Evolutionary conservation across 2,329 filamentous ascomycete genomes (phyloP), one percentile per base, ranked within the genome.

Genomic region (Talaromyces sp.): DNA sequence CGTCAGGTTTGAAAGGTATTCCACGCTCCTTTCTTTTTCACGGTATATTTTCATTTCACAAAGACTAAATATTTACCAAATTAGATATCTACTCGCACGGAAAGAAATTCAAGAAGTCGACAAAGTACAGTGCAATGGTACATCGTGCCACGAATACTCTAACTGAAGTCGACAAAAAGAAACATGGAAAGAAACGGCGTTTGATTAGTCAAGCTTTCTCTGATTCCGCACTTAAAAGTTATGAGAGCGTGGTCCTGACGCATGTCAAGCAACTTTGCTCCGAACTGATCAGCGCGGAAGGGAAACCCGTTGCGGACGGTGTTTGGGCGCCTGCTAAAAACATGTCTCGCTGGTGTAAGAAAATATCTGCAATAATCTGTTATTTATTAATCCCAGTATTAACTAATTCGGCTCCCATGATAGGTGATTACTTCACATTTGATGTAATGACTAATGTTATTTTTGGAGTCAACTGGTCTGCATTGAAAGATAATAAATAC

Each of bases 361-460:
- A 50, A 27, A 50, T 23, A 27, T 14, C n/a, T 14, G 27, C 23
- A 36, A 12, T 12, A 30, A 33, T 27, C 7, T 40, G 3, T 31
- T 16, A 27, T 12, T 54, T 23, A 23, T 23, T 23, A 23, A 23
- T 23, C 23, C 23, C 14, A 23, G 5, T n/a, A 56, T 14, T 36
- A 10, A 16, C 18, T 28, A 40, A 23, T 12, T 16, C 12, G 33
- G 14, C 16, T 34, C 18, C n/a, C 4, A 16, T 2, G 12, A 14
- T 18, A 56, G 53, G 30, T n/a, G 78, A 62, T 68, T 83, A 42
- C 75, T 79, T 10, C n/a, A 56, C 53, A 8, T 80, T 83, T 63
- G 82, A 84, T 61, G 77, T 83, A 61, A 83, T 84, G 77, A 79
- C 79, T 12, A 79, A 60, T 54, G 57, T 70, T 23, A 59, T 70